Evolutionary conservation across 768 basidiomycete species (phyloP), one percentile per base, ranked within the genome.

Genomic region (Pilatotrama ljubarskyi): DNA sequence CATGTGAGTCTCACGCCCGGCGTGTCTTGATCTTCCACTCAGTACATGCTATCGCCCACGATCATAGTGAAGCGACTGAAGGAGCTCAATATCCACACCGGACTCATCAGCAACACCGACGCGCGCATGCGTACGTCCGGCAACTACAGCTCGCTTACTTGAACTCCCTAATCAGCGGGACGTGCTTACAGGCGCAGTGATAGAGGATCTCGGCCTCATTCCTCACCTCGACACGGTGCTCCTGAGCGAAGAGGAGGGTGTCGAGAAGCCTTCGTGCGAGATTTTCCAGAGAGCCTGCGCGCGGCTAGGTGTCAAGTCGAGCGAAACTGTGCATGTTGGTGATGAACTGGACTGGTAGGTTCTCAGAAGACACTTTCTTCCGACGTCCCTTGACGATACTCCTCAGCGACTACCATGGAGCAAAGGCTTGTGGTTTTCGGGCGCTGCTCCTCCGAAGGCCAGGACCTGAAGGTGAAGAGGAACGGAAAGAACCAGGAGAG

Each of bases 41-140:
- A 32, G n/a, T n/a, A n/a, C n/a, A n/a, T n/a, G n/a, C n/a, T n/a
- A n/a, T n/a, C n/a, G n/a, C n/a, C n/a, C n/a, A n/a, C n/a, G n/a
- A n/a, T n/a, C n/a, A n/a, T n/a, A 86, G 84, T 86, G 56, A 69
- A 73, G 40, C 70, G 67, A 38, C 73, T 91, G 38, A 77, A 74
- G 47, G 69, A 76, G 17, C 69, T 82, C 56, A 72, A 76, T 20
- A 65, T 90, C 36, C 72, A 66, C 54, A 84, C 82, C 32, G 88
- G 83, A 5, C 70, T 91, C 10, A 73, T 91, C 41, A 90, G 87
- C 72, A 93, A 93, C 68, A 82, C 84, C 1, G 91, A 93, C 70
- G 74, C 75, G 38, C 82, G 91, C 41, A 85, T 91, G 74, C 78
- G 90, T 91, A 72, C 51, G 82, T 74, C n/a, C 20, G 20, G 10